phyloP scores from a whole-genome alignment of 2,329 filamentous ascomycete species.

The Teratosphaeria epicoccoides region DNA sequence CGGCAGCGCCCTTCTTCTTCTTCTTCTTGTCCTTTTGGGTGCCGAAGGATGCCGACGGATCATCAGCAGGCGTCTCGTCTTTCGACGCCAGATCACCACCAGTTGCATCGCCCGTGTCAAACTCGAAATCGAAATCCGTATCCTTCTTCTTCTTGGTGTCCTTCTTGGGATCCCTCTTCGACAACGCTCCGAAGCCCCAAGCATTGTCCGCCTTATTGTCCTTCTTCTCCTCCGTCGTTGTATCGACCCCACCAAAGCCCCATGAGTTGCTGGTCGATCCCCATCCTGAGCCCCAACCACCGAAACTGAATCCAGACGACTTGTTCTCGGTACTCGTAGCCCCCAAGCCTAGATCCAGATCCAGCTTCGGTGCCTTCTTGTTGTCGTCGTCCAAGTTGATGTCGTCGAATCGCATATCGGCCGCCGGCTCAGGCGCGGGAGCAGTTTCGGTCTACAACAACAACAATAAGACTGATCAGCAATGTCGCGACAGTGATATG shows the following conservation, averaged over 20 bases:
- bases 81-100: slow-evolving; percentile 7
- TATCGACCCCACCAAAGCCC: slow-evolving; percentile 21
- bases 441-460: slow-evolving; percentile 15
- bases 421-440: slow-evolving; percentile 10
- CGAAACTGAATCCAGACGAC: slow-evolving; percentile 23
- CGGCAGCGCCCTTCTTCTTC: slow-evolving; percentile 18
- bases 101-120: slow-evolving; percentile 11
- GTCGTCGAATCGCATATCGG: slow-evolving; percentile 36
- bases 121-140: slow-evolving; percentile 22
- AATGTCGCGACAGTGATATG: slow-evolving; percentile 2
- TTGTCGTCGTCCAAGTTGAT: slow-evolving; percentile 36
- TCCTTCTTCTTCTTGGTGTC: slow-evolving; percentile 27
- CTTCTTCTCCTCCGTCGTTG: slow-evolving; percentile 16
- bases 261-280: slow-evolving; percentile 22
- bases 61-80: slow-evolving; percentile 11
- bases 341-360: slow-evolving; percentile 33
- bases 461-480: neutral
- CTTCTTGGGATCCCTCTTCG: slow-evolving; percentile 20
- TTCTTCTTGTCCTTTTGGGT: slow-evolving; percentile 27
- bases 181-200: slow-evolving; percentile 28
- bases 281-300: slow-evolving; percentile 26
- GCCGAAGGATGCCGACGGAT: slow-evolving; percentile 18
- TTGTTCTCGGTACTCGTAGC: slow-evolving; percentile 18
- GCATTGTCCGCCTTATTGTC: slow-evolving; percentile 10
- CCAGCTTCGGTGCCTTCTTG: slow-evolving; percentile 35